Conservation (phyloP, 345 rosid species). For the Eucalyptus leucophloia region DNA sequence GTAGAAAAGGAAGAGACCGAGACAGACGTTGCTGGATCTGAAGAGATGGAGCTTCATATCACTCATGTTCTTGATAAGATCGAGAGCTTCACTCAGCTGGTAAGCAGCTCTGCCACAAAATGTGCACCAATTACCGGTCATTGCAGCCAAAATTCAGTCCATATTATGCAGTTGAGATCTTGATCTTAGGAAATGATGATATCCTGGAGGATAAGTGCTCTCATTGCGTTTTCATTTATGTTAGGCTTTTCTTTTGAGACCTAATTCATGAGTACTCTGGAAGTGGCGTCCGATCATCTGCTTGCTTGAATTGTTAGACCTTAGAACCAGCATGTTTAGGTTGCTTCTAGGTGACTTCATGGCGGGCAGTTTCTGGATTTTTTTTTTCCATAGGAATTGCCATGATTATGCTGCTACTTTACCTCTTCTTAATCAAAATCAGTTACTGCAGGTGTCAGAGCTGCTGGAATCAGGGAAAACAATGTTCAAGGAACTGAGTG, state of each 20-base stretch:
- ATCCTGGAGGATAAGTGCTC: background rate
- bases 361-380: background rate
- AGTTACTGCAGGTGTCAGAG: slow-evolving; percentile 50
- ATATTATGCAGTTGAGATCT: background rate
- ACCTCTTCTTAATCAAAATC: background rate
- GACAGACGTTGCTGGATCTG: slow-evolving; percentile 40
- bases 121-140: accelerated
- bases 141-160: background rate
- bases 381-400: background rate
- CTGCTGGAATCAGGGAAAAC: slow-evolving; percentile 67
- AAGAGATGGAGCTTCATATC: slow-evolving; percentile 65
- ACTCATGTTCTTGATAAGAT: slow-evolving; percentile 58
- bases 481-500: slow-evolving; percentile 66
- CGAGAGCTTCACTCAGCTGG: slow-evolving; percentile 69
- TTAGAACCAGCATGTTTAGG: background rate
- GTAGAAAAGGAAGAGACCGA: slow-evolving; percentile 47
- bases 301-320: background rate
- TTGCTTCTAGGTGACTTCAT: background rate
- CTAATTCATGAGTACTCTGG: background rate
- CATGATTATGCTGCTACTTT: background rate
- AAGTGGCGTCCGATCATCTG: background rate
- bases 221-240: background rate
- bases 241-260: background rate
- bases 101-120: background rate
- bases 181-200: background rate